These are phyloP conservation scores for Pichia sp. DNA, from an alignment of 1,139 yeast species.

Conservation along the genomic window DNA sequence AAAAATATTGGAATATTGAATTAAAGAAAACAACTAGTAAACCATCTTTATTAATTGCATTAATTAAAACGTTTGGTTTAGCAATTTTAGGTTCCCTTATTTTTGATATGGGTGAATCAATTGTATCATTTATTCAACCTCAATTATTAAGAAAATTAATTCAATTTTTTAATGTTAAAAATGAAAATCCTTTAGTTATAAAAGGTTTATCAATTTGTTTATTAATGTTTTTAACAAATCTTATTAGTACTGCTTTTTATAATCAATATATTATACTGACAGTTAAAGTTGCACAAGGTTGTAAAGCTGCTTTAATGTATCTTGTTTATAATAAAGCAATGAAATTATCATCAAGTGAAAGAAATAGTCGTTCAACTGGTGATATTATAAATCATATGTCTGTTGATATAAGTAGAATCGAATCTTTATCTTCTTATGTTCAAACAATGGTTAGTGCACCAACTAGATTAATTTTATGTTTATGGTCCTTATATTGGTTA, in stretches of 20 bases:
- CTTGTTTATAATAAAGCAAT: conserved; percentile 48
- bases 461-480: conserved; percentile 46
- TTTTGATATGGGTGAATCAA: conserved; percentile 41
- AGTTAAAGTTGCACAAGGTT: conserved; percentile 46
- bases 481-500: conserved; percentile 49
- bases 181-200: conserved; percentile 37
- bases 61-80: conserved; percentile 44
- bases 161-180: conserved; percentile 35
- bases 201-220: conserved; percentile 48
- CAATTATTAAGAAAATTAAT: conserved; percentile 47
- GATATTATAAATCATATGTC: conserved; percentile 53
- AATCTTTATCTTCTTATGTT: conserved; percentile 44
- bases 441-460: conserved; percentile 58
- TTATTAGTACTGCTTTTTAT: conserved; percentile 41
- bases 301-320: conserved; percentile 45
- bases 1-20: conserved; percentile 35
- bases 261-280: conserved; percentile 49
- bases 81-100: conserved; percentile 38
- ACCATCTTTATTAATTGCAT: conserved; percentile 38
- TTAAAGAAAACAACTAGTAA: conserved; percentile 13
- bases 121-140: conserved; percentile 49
- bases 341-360: conserved; percentile 41
- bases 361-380: conserved; percentile 44
- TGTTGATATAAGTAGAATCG: conserved; percentile 55
- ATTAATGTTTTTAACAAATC: conserved; percentile 43